These are phyloP conservation scores for Porpolomopsis calyptriformis DNA, from an alignment of 768 basidiomycete genomes.

Conservation along the genomic window DNA sequence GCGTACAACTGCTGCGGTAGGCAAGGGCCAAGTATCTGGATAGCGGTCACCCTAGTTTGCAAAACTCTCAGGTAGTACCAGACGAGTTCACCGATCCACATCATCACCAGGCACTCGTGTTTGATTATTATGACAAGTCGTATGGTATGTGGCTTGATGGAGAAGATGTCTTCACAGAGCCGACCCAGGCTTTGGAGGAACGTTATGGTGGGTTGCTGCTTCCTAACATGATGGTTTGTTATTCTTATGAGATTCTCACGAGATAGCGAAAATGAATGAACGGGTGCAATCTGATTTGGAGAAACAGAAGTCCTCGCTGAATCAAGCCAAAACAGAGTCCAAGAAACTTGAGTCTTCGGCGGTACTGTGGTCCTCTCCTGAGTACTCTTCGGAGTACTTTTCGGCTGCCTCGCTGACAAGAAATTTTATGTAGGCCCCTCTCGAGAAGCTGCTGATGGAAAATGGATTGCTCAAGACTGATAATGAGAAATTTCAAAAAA, in stretches of 20 bases:
- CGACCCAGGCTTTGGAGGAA: slow-evolving; percentile 59
- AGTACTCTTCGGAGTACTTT: no score
- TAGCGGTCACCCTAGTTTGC: slow-evolving; percentile 59
- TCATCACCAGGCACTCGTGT: slow-evolving; percentile 70
- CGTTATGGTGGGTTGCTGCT: slow-evolving; percentile 51
- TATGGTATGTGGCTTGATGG: slow-evolving; percentile 61
- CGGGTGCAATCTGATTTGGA: slow-evolving; percentile 55
- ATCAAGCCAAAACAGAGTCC: slow-evolving; percentile 40
- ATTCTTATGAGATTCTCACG: not conserved
- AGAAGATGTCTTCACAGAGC: slow-evolving; percentile 57
- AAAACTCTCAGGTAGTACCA: slow-evolving; percentile 47
- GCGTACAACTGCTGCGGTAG: slow-evolving; percentile 4
- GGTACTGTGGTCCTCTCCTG: no score
- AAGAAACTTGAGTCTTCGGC: slow-evolving; percentile 52
- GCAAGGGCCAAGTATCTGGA: slow-evolving; percentile 35
- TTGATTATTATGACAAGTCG: slow-evolving; percentile 58
- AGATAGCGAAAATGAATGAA: slow-evolving; percentile 60
- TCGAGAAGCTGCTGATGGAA: slow-evolving; percentile 51
- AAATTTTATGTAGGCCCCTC: slow-evolving; percentile 42
- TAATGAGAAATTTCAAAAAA: slow-evolving; percentile 67
- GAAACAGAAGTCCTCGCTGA: slow-evolving; percentile 37
- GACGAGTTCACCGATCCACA: slow-evolving; percentile 67
- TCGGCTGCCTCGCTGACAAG: no score
- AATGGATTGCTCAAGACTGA: slow-evolving; percentile 61
- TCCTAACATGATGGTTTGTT: slow-evolving; percentile 1